Conservation (phyloP, 2,329 filamentous ascomycete genomes). For the Neofusicoccum umdonicola region DNA sequence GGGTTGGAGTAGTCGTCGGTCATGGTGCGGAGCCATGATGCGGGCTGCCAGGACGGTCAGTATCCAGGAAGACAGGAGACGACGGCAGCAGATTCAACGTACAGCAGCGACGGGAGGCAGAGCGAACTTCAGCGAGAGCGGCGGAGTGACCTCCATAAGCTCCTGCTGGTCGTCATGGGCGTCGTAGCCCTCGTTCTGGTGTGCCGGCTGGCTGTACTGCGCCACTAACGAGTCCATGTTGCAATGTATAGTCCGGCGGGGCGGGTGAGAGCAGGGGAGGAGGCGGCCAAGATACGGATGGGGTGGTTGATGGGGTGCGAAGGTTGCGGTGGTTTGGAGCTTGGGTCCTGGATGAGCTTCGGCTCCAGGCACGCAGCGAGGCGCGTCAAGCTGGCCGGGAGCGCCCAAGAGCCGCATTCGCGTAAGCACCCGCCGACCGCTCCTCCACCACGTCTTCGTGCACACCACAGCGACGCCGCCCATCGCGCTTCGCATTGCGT, state of each 20-base stretch:
- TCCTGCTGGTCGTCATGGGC: constrained; percentile 72
- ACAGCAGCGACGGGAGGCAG: constrained; percentile 91
- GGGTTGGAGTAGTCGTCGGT: constrained; percentile 98
- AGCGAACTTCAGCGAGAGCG: constrained; percentile 87
- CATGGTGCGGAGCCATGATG: constrained; percentile 91
- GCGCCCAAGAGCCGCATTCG: not conserved
- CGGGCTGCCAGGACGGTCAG: constrained; percentile 60
- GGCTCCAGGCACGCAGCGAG: constrained; percentile 14
- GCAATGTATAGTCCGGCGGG: not conserved
- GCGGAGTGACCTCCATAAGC: constrained; percentile 66
- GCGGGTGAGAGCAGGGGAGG: not conserved
- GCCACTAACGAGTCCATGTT: constrained; percentile 90
- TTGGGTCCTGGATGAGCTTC: constrained; percentile 9
- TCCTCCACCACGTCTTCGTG: not conserved
- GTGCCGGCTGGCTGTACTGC: constrained; percentile 79
- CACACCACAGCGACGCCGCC: too few species aligned
- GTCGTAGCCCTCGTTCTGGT: constrained; percentile 66
- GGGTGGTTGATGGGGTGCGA: constrained; percentile 2
- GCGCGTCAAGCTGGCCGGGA: constrained; percentile 43
- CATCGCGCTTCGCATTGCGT: too few species aligned
- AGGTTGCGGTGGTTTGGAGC: constrained; percentile 8
- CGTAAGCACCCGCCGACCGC: not conserved
- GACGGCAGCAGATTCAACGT: constrained; percentile 32
- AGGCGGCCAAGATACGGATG: constrained; percentile 4
- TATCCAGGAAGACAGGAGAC: not conserved